These are phyloP conservation scores for Closterium sp. DNA, from an alignment of 139 green algal genomes.

Conservation along the genomic window DNA sequence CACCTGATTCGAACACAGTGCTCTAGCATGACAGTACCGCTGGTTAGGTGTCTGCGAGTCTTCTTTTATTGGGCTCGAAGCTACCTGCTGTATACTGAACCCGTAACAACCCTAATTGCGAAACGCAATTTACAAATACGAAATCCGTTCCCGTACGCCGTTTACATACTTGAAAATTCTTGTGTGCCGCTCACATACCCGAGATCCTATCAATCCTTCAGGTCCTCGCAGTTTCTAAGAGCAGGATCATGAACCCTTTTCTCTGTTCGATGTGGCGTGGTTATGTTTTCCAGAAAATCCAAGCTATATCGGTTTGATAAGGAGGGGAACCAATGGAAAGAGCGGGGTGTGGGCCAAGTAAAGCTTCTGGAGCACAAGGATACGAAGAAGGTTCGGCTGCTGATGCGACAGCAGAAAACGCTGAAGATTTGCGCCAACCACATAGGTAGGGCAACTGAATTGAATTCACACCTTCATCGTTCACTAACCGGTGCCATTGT, in stretches of 20 bases:
- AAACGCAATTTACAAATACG: neutral
- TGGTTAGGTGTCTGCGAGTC: neutral
- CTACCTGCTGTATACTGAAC: neutral
- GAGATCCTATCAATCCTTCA: neutral
- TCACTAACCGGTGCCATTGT: neutral
- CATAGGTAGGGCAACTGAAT: neutral
- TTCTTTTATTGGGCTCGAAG: neutral
- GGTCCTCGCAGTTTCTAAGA: too few species aligned
- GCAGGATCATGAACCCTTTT: neutral
- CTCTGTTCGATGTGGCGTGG: neutral
- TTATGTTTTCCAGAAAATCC: conserved; percentile 77
- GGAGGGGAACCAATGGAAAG: conserved; percentile 94
- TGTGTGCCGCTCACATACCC: neutral
- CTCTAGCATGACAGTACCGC: neutral
- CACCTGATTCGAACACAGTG: neutral
- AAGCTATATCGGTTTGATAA: conserved; percentile 96
- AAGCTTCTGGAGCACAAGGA: conserved; percentile 94
- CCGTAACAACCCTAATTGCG: neutral
- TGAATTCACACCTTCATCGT: neutral
- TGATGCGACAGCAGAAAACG: conserved; percentile 98
- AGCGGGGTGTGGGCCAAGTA: conserved; percentile 84
- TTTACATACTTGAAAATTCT: neutral
- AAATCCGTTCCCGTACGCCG: too few species aligned
- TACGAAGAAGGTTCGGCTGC: conserved; percentile 83
- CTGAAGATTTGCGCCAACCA: conserved; percentile 96